These are phyloP conservation scores for Amaranthus palmeri DNA, from an alignment of 148 eudicot species.

Conservation along the genomic window DNA sequence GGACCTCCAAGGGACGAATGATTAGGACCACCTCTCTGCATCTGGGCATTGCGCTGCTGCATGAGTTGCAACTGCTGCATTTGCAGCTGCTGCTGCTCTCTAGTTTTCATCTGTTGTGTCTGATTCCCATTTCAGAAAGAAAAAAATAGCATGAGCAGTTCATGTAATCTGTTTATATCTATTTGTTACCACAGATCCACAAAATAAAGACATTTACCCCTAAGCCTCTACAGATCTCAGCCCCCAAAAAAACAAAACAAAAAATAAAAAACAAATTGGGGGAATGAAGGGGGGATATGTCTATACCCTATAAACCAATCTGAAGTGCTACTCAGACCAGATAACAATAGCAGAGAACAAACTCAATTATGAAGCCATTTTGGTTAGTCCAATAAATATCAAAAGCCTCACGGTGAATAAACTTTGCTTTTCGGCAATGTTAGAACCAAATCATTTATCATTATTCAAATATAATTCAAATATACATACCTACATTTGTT, in stretches of 20 bases:
- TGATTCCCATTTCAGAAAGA: constrained; percentile 22
- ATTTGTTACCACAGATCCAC: neutral
- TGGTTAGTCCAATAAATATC: neutral
- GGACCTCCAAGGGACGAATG: constrained; percentile 78
- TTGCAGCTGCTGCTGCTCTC: constrained; percentile 64
- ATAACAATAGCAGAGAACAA: neutral
- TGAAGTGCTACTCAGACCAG: neutral
- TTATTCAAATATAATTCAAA: no score
- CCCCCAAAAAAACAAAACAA: neutral
- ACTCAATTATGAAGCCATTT: neutral
- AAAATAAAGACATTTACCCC: neutral
- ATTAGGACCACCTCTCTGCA: constrained; percentile 88
- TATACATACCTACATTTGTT: no score
- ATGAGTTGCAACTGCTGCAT: constrained; percentile 87
- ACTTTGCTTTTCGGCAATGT: neutral
- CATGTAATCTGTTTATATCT: neutral
- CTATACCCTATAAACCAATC: neutral
- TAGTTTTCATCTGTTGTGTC: constrained; percentile 90
- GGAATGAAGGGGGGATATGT: neutral
- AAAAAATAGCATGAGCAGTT: constrained; percentile 4
- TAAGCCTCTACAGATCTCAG: neutral
- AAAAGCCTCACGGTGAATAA: neutral
- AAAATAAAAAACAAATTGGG: no score
- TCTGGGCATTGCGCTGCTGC: constrained; percentile 92
- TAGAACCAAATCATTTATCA: neutral